Evolutionary conservation across 169 alveolate species (phyloP).

Genomic region (Eimeria falciformis): DNA sequence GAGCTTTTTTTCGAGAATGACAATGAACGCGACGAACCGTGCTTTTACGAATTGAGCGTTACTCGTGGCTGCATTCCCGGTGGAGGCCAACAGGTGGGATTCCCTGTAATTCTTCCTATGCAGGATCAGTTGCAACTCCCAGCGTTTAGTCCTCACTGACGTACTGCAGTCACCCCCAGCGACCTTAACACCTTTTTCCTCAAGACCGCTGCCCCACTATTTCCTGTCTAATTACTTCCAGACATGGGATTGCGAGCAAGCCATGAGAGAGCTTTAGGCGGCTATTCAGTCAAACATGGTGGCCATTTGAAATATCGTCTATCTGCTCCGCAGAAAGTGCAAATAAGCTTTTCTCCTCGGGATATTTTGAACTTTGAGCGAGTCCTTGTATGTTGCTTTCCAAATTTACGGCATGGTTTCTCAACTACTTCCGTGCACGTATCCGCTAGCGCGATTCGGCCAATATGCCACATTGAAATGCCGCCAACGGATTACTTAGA

Average conservation of each 20-base stretch:
- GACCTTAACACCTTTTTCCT: no score
- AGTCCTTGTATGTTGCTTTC: slow-evolving; percentile 66
- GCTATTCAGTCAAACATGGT: no score
- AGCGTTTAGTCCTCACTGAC: no score
- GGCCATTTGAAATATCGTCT: neutral
- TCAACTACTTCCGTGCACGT: slow-evolving; percentile 50
- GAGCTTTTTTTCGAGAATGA: slow-evolving; percentile 83
- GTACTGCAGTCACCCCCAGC: no score
- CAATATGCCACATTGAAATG: slow-evolving; percentile 93
- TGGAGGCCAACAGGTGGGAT: slow-evolving; percentile 56
- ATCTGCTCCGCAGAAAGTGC: slow-evolving; percentile 41
- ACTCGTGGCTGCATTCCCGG: slow-evolving; percentile 50
- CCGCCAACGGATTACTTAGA: slow-evolving; percentile 80
- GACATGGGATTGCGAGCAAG: no score
- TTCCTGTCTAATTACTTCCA: no score
- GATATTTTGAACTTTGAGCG: slow-evolving; percentile 78
- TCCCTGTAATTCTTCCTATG: neutral
- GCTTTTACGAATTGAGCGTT: slow-evolving; percentile 64
- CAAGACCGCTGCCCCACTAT: no score
- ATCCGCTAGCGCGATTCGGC: slow-evolving; percentile 85
- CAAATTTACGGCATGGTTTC: slow-evolving; percentile 71
- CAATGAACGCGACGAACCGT: slow-evolving; percentile 39
- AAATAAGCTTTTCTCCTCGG: slow-evolving; percentile 78
- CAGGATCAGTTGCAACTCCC: no score
- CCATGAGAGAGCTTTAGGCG: no score